Evolutionary conservation across 495 filamentous ascomycete species (phyloP), one percentile per base, ranked within the genome.

Genomic region (Cryomyces minteri): DNA sequence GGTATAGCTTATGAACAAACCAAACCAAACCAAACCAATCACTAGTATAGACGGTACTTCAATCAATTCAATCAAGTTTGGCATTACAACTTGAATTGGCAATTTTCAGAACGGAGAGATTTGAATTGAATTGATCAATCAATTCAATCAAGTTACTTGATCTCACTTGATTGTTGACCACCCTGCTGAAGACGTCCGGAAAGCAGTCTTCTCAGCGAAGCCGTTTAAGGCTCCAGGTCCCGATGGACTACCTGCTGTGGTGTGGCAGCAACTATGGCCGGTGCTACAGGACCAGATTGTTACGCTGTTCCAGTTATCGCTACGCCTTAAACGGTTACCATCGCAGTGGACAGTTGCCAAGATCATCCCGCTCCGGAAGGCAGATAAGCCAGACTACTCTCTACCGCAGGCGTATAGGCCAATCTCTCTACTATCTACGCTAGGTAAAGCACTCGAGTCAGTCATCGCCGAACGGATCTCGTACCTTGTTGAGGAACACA

Each of bases 391-490:
- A 39, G 49, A 52, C 43, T 52, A 54, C 39, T 52, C 50, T 25
- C 31, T 52, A 9, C 39, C 50, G 8, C 49, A 52, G 18, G 50
- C 48, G 14, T 54, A 52, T 43, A 14, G 50, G 42, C 52, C 50
- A 9, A 54, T 54, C 47, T 52, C 50, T 30, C 52, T 54, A 18
- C 46, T 54, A 31, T 45, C 43, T 28, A 54, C 39, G 28, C 43
- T 54, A 43, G 50, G 50, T 18, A 54, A 54, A 43, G 52, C 46
- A 9, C 49, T 54, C 5, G 43, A 54, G 43, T 45, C 46, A n/a
- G 38, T 54, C 29, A 42, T 54, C 14, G 50, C 49, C 31, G 46
- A 48, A 42, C 42, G 52, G 39, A 49, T 52, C 30, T 33, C 45
- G 18, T 52, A 48, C 38, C 34, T 54, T 33, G 47, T 46, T 41